Evolutionary conservation across 306 rosid species (phyloP), one percentile per base, ranked within the genome.

Genomic region (Malus fusca): DNA sequence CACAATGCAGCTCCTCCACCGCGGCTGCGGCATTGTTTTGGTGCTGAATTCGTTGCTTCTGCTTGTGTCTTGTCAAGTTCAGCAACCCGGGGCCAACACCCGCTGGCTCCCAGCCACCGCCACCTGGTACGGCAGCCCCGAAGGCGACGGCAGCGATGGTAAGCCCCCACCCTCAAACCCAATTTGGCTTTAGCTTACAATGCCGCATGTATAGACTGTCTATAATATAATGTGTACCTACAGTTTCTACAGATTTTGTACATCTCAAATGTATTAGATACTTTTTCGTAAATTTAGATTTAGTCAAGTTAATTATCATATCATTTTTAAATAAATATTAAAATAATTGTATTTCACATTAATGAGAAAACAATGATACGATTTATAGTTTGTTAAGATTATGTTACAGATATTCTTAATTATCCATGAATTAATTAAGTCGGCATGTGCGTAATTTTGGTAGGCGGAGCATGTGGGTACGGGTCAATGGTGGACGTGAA

Each of bases 91-190:
- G 14, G 82, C 43, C 11, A 89, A 87, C 84, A 22, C 31, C 5
- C 59, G 23, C 85, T 94, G 98, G 98, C 59, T 77, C 40, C 83
- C 93, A 0, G 98, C 95, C 63, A 81, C 82, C 35, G 98, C 96
- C 76, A 94, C 98, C 8, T 94, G 98, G 98, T 95, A 95, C 66
- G 98, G 98, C 23, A 83, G 76, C 31, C 91, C 98, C 15, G 97
- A 95, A 74, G 98, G 98, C n/a, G 97, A 95, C 68, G 98, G 98
- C 33, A 95, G 98, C 80, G 84, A 83, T 74, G 98, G 98, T 93
- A 82, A 79, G 66, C 18, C 0, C 67, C 78, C 31, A 42, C 71
- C 69, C 46, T 21, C 46, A 66, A 19, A 66, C 48, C 22, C 48
- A 12, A 30, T 66, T 66, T 66, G 28, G 15, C 8, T 35, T 66